Conservation (phyloP, 1,284 basidiomycete genomes). For the Coniferiporia sulphurascens region DNA sequence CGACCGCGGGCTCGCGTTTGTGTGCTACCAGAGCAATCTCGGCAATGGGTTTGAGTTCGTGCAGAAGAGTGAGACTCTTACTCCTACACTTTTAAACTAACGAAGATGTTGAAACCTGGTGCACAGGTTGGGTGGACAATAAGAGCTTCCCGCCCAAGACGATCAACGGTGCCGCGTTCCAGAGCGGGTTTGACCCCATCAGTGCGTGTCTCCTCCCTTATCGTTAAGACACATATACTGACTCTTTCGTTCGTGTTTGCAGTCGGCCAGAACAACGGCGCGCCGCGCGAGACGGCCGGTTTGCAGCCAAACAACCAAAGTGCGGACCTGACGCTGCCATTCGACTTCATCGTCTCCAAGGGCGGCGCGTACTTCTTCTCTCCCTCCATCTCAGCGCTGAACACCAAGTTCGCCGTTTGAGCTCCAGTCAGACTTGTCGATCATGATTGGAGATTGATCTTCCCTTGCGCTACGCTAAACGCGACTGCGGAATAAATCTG, state of each 20-base stretch:
- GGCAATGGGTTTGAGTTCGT: constrained; percentile 44
- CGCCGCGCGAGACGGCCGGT: constrained; percentile 35
- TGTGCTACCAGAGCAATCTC: constrained; percentile 44
- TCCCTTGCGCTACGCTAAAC: too few species aligned
- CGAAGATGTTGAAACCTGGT: background rate
- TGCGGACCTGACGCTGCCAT: constrained; percentile 25
- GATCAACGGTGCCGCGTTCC: background rate
- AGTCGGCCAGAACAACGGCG: constrained; percentile 38
- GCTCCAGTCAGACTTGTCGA: background rate
- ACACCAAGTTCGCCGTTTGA: constrained; percentile 19
- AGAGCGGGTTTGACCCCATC: constrained; percentile 28
- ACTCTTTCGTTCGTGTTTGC: constrained; percentile 22
- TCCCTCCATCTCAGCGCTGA: constrained; percentile 37
- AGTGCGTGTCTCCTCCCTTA: constrained; percentile 15
- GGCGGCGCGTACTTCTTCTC: constrained; percentile 43
- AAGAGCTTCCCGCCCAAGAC: constrained; percentile 26
- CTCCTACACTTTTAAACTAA: too few species aligned
- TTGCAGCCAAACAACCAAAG: constrained; percentile 34
- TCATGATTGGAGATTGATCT: too few species aligned
- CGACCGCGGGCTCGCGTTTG: constrained; percentile 48
- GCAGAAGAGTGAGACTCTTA: constrained; percentile 27
- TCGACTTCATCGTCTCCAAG: constrained; percentile 31
- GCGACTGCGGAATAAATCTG: too few species aligned
- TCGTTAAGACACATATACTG: background rate
- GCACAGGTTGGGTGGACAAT: constrained; percentile 29